Evolutionary conservation across 2,329 filamentous ascomycete genomes (phyloP).

Genomic region (Septoria petroselini): DNA sequence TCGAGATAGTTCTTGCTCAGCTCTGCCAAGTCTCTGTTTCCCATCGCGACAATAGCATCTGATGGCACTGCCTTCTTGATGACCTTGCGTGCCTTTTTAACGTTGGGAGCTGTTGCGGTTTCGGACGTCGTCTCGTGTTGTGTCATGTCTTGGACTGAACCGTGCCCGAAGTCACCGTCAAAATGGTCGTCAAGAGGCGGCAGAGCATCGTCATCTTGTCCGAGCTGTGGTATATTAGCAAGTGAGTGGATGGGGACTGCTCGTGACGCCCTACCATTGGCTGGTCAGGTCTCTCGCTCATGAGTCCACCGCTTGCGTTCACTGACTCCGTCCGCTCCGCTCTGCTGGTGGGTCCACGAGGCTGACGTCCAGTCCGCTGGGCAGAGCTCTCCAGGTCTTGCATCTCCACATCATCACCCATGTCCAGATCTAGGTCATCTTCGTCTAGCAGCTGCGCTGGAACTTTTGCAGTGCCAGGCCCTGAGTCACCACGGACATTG

Average conservation of each 20-base stretch:
- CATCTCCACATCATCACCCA: slow-evolving; percentile 55
- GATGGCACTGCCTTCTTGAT: slow-evolving; percentile 40
- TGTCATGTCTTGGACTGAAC: slow-evolving; percentile 29
- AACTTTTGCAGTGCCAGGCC: slow-evolving; percentile 30
- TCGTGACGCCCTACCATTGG: slow-evolving; percentile 6
- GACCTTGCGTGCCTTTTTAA: slow-evolving; percentile 39
- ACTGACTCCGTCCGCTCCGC: slow-evolving; percentile 9
- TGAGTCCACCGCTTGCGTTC: slow-evolving; percentile 32
- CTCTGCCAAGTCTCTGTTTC: slow-evolving; percentile 54
- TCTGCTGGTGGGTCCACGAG: slow-evolving; percentile 9
- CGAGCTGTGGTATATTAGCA: slow-evolving; percentile 3
- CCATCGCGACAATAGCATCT: slow-evolving; percentile 53
- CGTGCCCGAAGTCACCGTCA: neutral
- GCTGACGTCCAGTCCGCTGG: slow-evolving; percentile 19
- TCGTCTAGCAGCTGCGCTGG: slow-evolving; percentile 26
- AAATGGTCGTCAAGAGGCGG: slow-evolving; percentile 17
- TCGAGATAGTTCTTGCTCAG: slow-evolving; percentile 59
- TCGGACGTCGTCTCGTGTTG: slow-evolving; percentile 37
- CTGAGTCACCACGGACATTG: slow-evolving; percentile 43
- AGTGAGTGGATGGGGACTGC: no score
- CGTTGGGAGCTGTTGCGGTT: slow-evolving; percentile 41
- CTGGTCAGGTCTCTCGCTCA: slow-evolving; percentile 8
- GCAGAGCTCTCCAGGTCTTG: slow-evolving; percentile 4
- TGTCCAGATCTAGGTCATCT: slow-evolving; percentile 37
- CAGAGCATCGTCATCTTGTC: slow-evolving; percentile 33